Conservation (phyloP, 805 yeast genomes). For the Cyberlindnera xylosilytica region DNA sequence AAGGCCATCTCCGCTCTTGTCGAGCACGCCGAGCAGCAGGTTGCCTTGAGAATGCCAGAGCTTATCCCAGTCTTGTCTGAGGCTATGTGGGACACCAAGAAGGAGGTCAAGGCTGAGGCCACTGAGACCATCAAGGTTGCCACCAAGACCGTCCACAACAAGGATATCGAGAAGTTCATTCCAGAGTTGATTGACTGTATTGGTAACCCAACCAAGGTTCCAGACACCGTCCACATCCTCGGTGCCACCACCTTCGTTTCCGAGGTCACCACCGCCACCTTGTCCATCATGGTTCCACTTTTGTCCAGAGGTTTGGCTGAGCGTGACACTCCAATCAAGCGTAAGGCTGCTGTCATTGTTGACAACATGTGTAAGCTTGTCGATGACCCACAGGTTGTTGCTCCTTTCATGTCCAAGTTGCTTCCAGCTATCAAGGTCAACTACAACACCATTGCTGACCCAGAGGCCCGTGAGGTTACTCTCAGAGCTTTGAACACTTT, state of each 20-base stretch:
- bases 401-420: conserved; percentile 95
- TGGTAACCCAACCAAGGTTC: conserved; percentile 94
- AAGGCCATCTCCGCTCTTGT: conserved; percentile 84
- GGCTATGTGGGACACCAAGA: conserved; percentile 99
- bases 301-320: conserved; percentile 99
- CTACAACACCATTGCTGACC: conserved; percentile 97
- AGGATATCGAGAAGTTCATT: conserved; percentile 99
- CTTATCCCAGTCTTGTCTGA: conserved; percentile 97
- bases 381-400: conserved; percentile 99
- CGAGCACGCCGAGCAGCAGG: conserved; percentile 91
- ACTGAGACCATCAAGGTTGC: conserved; percentile 93
- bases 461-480: conserved; percentile 99
- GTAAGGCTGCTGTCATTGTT: conserved; percentile 98
- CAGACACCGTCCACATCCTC: conserved; percentile 97
- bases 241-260: conserved; percentile 99
- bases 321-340: conserved; percentile 99
- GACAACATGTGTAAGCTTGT: conserved; percentile 99
- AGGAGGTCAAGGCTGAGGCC: conserved; percentile 96
- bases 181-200: conserved; percentile 97
- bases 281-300: conserved; percentile 98
- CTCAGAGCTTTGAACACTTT: conserved; percentile 94
- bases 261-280: conserved; percentile 99
- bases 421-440: conserved; percentile 95
- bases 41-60: conserved; percentile 99
- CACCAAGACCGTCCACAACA: conserved; percentile 97